Base-by-base conservation (phyloP, 495 filamentous ascomycete species). In the Lasiosphaeria miniovina region DNA sequence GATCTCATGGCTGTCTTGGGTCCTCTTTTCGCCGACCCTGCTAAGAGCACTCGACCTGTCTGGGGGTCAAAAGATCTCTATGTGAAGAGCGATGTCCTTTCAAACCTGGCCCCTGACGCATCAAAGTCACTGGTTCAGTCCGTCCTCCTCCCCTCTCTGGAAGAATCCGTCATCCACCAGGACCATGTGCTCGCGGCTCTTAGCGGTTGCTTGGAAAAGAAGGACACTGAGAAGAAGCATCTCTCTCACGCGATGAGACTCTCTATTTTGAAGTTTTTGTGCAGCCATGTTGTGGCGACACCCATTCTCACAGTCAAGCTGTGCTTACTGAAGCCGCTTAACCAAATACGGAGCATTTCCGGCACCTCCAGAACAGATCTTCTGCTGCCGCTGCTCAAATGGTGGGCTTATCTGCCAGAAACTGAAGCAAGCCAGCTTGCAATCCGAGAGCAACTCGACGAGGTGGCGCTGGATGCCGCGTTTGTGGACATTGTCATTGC, bases 121-220 rank as follows among this genome's bases (percentile, higher is more conserved):
- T 74, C 72, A 3, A 69, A 80, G 17, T 82, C 83, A 52, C 73
- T 96, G 10, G 61, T 96, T 7, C 73, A 81, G 15, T 82, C 80
- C 17, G 74, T 87, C 32, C 70, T 97, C 36, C 67, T 89, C 31
- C 87, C 89, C 3, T 82, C 77, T 5, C 67, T 97, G 15, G 92
- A 96, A 67, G 93, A 96, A 71, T 93, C 86, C 64, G 80, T 90
- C 9, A 75, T 96, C 17, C 91, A 96, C 68, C 73, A 82, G 5
- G 81, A 76, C 38, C 81, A 92, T 46, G 74, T 93, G 32, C 73
- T 77, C 9, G 80, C 78, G 24, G 77, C 81, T 7, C 65, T 95
- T n/a, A 81, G 82, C 52, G 78, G 75, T 50, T 72, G 76, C 1
- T 62, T 91, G 31, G 79, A 86, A 49, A 77, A 71, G 63, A 72